Evolutionary conservation across 1,284 basidiomycete species (phyloP), one percentile per base, ranked within the genome.

Genomic region (Rhodotorula mucilaginosa): DNA sequence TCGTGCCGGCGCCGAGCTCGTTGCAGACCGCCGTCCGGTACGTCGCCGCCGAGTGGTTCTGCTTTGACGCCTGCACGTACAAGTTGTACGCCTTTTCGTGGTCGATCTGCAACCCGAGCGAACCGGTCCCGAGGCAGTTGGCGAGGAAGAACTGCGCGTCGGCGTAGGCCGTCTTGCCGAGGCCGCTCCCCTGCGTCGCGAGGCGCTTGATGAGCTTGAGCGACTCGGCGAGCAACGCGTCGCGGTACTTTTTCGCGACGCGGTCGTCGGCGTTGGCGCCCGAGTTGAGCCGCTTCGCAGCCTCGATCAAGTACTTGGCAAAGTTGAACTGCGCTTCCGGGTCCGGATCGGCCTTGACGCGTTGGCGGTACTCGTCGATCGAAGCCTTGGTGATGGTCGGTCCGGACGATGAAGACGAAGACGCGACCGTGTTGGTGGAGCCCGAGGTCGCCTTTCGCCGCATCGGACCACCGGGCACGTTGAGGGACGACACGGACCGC

Each of bases 91-190:
- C 96, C 79, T 93, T 91, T 80, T 98, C 95, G 81, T 98, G 95
- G 81, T 99, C 97, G 67, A 98, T 93, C 78, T 91, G 90, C 19
- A 99, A 84, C 15, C 97, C 96, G 31, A 99, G 86, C 77, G 90
- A 90, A 23, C 97, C 97, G 1, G 94, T 97, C 16, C 96, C 96
- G 80, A 97, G 90, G 80, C 96, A 95, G 79, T 98, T 98, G 61
- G 96, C 97, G 58, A 99, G 85, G 86, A 97, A 99, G 83, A 98
- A 99, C 80, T 99, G 97, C n/a, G 97, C 96, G 79, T 99, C 96
- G 67, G 93, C 88, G 81, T 92, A 97, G 2, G 93, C 89, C 21
- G 82, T 81, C 71, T 83, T 82, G 51, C 82, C 81, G 39, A 82
- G 63, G 2, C 80, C 81, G 67, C 79, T 79, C 34, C 90, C 91